phyloP scores from a whole-genome alignment of 768 basidiomycete genomes.

The Tephrocybe sp. region DNA sequence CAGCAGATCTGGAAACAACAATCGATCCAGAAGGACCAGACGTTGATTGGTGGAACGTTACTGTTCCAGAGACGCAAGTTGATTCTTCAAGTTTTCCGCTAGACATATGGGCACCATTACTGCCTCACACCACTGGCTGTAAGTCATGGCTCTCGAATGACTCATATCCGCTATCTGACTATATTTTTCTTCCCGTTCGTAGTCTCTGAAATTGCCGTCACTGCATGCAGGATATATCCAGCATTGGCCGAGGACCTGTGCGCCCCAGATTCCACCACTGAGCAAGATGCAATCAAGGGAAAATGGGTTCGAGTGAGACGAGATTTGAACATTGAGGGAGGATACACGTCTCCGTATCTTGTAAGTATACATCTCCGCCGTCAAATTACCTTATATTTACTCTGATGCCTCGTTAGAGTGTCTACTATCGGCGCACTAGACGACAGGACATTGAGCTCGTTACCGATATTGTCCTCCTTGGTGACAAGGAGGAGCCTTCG shows the following conservation, averaged over 20 bases:
- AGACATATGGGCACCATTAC: constrained; percentile 75
- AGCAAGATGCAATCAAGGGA: constrained; percentile 72
- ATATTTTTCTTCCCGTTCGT: constrained; percentile 3
- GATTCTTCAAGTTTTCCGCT: constrained; percentile 74
- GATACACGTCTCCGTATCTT: constrained; percentile 55
- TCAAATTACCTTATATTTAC: neutral
- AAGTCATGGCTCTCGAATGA: constrained; percentile 25
- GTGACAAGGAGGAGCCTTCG: constrained; percentile 49
- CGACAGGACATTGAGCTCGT: constrained; percentile 80
- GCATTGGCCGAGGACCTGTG: constrained; percentile 57
- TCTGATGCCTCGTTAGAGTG: constrained; percentile 31
- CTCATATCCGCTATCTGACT: neutral
- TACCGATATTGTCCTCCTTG: constrained; percentile 65
- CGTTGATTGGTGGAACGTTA: constrained; percentile 74
- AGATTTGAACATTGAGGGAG: constrained; percentile 68
- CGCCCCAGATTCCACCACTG: constrained; percentile 61
- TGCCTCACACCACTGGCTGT: constrained; percentile 78
- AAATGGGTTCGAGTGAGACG: constrained; percentile 89
- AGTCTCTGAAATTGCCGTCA: constrained; percentile 83
- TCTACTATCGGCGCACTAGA: constrained; percentile 86
- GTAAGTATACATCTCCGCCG: constrained; percentile 32
- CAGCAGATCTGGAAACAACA: constrained; percentile 12
- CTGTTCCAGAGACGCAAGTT: constrained; percentile 33
- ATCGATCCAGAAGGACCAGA: constrained; percentile 16
- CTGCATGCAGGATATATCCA: constrained; percentile 65